Base-by-base conservation (phyloP, 805 yeast species). In the Pichia manshurica region DNA sequence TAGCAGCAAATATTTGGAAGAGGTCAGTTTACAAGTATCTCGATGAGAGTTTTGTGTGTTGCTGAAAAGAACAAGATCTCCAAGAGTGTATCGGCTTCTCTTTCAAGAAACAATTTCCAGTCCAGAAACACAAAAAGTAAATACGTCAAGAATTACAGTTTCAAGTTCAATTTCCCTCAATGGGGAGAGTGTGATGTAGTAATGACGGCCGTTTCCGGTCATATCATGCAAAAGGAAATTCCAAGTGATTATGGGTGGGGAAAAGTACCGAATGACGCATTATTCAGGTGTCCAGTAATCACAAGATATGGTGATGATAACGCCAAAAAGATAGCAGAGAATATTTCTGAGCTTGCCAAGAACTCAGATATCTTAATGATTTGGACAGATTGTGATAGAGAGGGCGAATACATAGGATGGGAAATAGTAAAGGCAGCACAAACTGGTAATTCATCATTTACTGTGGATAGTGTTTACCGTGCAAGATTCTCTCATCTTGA, bases 381-480 rank as follows among this genome's bases (percentile, higher is more conserved):
- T 7, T 93, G 99, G 98, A 93, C 99, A 0, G 99, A 93, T 73
- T 93, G 99, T 66, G 98, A 90, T 72, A 72, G 97, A 33, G 98
- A 90, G 62, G 98, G 98, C 2, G 98, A 90, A 63, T 84, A 81
- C 63, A 90, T 90, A 48, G 98, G 97, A 0, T 79, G 74, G 68
- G 96, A 90, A 57, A 79, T 95, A 15, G 72, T 78, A 32, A 73
- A 80, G 45, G 82, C 81, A n/a, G 96, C 96, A 0, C 60, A 62
- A 43, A 71, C 70, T 52, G 69, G 65, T 1, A 83, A 84, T 58
- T 56, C 65, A 1, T 53, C 66, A 2, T 58, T 88, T 38, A 68
- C 65, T 1, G 57, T 76, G 17, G 72, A 69, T 10, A 71, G 73
- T 29, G 70, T 83, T 3, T 80, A 77, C 71, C 68, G 99, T 44